Evolutionary conservation across 371 early-diverging fungal genomes (phyloP), one percentile per base, ranked within the genome.

Genomic region (Mucor mucedo): DNA sequence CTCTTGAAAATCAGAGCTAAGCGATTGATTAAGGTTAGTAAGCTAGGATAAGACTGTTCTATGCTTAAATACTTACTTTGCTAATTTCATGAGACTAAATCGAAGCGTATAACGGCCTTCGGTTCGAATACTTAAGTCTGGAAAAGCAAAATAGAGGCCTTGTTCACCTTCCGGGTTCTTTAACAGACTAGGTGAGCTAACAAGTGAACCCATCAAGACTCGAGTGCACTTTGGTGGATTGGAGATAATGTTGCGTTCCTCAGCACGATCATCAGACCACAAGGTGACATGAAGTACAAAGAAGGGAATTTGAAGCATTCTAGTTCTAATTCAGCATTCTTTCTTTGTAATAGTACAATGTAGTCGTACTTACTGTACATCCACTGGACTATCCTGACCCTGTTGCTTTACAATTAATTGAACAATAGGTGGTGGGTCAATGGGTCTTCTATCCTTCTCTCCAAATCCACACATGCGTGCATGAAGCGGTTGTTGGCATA

Each of bases 141-240:
- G 95, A 70, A 95, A 97, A 40, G 94, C 95, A 77, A 97, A 97
- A 67, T 91, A 95, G 55, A 90, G 86, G 0, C 93, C 95, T 40
- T 87, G 90, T 58, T 85, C 83, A 33, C 88, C 88, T 49, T 89
- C 80, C 8, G 87, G 73, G 61, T 93, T 89, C 62, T 89, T 89
- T 38, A 94, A 70, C 28, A 91, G 65, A 61, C 89, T 88, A 8
- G 92, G 87, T 8, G 93, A 93, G 11, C 92, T 91, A 3, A 92
- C 93, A 40, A 92, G 75, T 11, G 92, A 90, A 0, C 95, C 95
- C 88, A 89, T 88, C 57, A 89, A 65, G 11, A 89, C 87, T 47
- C 88, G 76, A 13, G 88, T 88, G 55, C 83, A 78, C 68, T 87
- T 89, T 14, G 88, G 87, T 42, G 87, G 85, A 56, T 82, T 79